Evolutionary conservation across 2,329 filamentous ascomycete species (phyloP).

Genomic region (Sarocladiaceae sp.): DNA sequence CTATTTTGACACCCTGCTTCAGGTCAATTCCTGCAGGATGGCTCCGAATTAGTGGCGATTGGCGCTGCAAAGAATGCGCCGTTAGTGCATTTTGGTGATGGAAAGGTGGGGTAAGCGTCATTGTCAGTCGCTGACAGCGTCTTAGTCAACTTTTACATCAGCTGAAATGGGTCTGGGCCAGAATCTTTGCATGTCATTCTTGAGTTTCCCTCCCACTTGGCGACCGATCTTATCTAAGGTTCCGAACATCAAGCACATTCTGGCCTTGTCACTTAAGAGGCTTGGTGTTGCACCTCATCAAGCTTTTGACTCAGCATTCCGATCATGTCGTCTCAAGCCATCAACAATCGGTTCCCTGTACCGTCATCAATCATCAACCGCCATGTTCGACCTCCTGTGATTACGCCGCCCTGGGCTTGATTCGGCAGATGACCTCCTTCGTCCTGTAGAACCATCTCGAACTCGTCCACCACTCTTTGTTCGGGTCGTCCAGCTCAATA

Average conservation of each 20-base stretch:
- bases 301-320: too few species aligned
- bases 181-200: too few species aligned
- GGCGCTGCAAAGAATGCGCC: neutral
- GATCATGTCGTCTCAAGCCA: too few species aligned
- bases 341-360: neutral
- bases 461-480: conserved; percentile 16
- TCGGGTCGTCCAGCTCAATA: conserved; percentile 24
- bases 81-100: too few species aligned
- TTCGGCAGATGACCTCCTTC: conserved; percentile 16
- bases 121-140: neutral
- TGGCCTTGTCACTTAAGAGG: neutral
- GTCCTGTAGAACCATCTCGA: conserved; percentile 17
- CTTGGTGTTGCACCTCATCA: too few species aligned
- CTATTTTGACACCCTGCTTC: too few species aligned
- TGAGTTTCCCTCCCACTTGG: neutral
- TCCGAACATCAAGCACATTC: neutral
- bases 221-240: too few species aligned
- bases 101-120: too few species aligned
- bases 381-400: neutral
- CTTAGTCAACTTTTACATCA: conserved; percentile 9
- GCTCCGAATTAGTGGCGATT: neutral
- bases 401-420: neutral
- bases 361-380: neutral
- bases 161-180: too few species aligned
- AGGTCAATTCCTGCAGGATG: too few species aligned